Evolutionary conservation across 495 filamentous ascomycete genomes (phyloP).

Genomic region (Penicillium mononematosum): DNA sequence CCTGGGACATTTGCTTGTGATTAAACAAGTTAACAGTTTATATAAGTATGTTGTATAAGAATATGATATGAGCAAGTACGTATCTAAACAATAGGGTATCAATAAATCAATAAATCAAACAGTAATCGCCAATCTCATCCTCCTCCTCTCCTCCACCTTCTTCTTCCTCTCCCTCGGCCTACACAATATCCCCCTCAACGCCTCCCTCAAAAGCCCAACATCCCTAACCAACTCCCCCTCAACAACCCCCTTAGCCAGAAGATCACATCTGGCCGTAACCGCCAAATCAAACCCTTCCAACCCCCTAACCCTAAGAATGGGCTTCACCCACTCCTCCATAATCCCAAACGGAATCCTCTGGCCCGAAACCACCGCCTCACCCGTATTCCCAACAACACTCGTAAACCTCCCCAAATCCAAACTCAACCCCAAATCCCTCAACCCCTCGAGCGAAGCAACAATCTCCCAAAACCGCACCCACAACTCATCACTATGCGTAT

Average conservation of each 20-base stretch:
- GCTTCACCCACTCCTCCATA: conserved; percentile 34
- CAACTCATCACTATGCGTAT: conserved; percentile 43
- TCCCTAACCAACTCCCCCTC: conserved; percentile 31
- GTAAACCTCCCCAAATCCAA: conserved; percentile 40
- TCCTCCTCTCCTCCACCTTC: conserved; percentile 3
- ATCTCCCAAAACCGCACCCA: conserved; percentile 39
- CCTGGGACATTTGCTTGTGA: no score
- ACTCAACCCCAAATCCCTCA: conserved; percentile 28
- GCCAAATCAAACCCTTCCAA: conserved; percentile 38
- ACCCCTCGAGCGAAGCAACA: conserved; percentile 22
- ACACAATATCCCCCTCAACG: conserved; percentile 32
- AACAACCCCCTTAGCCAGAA: conserved; percentile 28
- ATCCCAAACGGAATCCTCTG: conserved; percentile 30
- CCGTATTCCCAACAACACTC: conserved; percentile 17
- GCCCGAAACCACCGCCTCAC: conserved; percentile 19
- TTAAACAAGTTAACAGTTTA: no score
- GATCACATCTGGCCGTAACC: conserved; percentile 41
- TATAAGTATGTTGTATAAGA: no score
- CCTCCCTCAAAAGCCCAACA: conserved; percentile 32
- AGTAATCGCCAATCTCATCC: conserved; percentile 23
- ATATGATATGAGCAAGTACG: no score
- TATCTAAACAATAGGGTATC: not conserved
- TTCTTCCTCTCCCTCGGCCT: conserved; percentile 7
- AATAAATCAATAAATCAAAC: conserved; percentile 2
- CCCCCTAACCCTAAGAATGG: conserved; percentile 35